Evolutionary conservation across 805 yeast species (phyloP), one percentile per base, ranked within the genome.

Genomic region (Novakomyces olei): DNA sequence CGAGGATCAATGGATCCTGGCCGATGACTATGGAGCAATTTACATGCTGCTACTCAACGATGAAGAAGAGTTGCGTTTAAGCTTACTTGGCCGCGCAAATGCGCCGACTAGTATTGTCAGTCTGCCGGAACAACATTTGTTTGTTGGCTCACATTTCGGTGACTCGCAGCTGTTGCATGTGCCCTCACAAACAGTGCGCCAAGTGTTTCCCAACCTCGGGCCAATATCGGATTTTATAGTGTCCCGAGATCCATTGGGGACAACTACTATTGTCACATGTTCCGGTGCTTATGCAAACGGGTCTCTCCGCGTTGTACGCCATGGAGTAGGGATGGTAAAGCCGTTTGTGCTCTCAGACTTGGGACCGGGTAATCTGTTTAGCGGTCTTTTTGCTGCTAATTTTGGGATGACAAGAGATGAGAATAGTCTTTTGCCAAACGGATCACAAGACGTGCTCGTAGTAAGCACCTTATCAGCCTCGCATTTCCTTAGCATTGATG

Each of bases 251-350:
- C 12, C 15, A 5, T 10, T n/a, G 1, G 33, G 33, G 9, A 12
- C 9, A 22, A 18, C 16, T 15, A 39, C 36, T 22, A 34, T 41
- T 4, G 27, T 41, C 8, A 40, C 43, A 1, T 41, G 44, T 34
- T 37, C 41, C 5, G 44, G 44, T 12, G 44, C 37, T n/a, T 40
- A 41, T 25, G 37, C 34, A 32, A 36, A 40, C 2, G 44, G 44
- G 12, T 33, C 41, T 5, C 27, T 41, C 5, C 23, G 43, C 4
- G 29, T 41, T 9, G 34, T 41, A 8, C 35, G 38, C 5, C 27
- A 37, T 10, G 41, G 44, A 8, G 39, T 41, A 16, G 39, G 40
- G n/a, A 36, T 41, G 14, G 38, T 33, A 5, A 32, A 35, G n/a
- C n/a, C n/a, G n/a, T n/a, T n/a, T n/a, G n/a, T n/a, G n/a, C n/a